These are phyloP conservation scores for cucumber (Cucumis sativus) DNA, from an alignment of 306 rosid genomes.

Conservation along the genomic window DNA sequence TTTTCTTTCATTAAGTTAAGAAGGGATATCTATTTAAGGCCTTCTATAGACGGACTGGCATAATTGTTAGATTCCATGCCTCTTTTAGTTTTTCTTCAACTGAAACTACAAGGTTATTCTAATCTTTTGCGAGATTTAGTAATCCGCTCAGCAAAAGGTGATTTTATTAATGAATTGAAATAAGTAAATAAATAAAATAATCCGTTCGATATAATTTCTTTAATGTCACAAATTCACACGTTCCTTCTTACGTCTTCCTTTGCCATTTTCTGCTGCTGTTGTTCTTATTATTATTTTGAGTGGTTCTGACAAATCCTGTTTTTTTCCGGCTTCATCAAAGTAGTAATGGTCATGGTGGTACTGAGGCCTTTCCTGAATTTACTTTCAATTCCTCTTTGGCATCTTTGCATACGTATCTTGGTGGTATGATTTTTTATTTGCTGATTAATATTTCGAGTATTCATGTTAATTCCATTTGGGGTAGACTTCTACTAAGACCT, in stretches of 20 bases:
- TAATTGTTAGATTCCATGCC: background rate
- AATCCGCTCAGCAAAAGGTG: background rate
- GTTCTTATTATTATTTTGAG: background rate
- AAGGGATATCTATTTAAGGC: background rate
- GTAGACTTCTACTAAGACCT: background rate
- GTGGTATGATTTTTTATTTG: constrained; percentile 38
- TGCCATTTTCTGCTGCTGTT: background rate
- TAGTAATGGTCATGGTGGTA: constrained; percentile 20
- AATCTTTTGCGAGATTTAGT: background rate
- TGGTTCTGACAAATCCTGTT: background rate
- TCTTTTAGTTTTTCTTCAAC: background rate
- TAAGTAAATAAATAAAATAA: background rate
- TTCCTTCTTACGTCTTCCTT: background rate
- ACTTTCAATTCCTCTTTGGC: constrained; percentile 48
- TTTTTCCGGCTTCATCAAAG: constrained; percentile 15
- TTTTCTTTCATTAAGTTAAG: background rate
- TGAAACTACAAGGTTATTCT: background rate
- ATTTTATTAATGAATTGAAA: background rate
- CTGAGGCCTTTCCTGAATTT: constrained; percentile 19
- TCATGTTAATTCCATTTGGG: background rate
- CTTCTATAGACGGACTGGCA: background rate
- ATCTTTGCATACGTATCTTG: constrained; percentile 78
- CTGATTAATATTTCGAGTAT: background rate
- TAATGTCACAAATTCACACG: background rate
- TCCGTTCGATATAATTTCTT: background rate